These are phyloP conservation scores for Blumeria hordei DNA, from an alignment of 2,329 filamentous ascomycete genomes.

Conservation along the genomic window DNA sequence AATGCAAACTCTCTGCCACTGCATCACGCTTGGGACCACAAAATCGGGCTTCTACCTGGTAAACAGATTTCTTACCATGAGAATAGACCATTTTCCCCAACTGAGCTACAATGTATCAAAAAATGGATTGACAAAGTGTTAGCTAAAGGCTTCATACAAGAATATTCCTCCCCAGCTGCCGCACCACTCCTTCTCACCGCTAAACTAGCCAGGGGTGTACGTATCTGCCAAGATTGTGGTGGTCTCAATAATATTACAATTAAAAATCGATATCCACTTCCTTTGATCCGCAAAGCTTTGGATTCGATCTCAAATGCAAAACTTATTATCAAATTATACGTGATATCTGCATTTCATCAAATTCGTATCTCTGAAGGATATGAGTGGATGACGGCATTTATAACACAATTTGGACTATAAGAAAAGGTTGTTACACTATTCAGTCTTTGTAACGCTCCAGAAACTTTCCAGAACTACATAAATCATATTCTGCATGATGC, in stretches of 20 bases:
- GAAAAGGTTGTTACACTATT: slow-evolving; percentile 1
- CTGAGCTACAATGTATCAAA: neutral
- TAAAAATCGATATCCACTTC: slow-evolving; percentile 2
- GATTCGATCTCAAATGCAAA: neutral
- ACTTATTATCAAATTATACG: neutral
- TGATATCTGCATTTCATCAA: neutral
- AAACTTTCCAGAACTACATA: slow-evolving; percentile 2
- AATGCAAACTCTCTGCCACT: neutral
- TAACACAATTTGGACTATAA: neutral
- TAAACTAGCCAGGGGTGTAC: neutral
- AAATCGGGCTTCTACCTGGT: neutral
- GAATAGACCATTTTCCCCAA: neutral
- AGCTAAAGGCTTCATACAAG: slow-evolving; percentile 2
- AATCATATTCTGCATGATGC: slow-evolving; percentile 1
- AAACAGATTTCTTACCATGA: neutral
- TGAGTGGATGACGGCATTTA: neutral
- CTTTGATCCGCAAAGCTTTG: neutral
- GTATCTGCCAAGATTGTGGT: slow-evolving; percentile 1
- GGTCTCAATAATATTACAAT: slow-evolving; percentile 1
- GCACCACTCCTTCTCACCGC: neutral
- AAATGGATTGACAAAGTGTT: slow-evolving; percentile 2
- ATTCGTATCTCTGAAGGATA: neutral
- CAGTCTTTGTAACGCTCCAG: neutral
- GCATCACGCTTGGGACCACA: neutral
- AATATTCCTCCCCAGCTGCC: neutral